Conservation (phyloP, 768 basidiomycete species). For the Naematelia encephala region DNA sequence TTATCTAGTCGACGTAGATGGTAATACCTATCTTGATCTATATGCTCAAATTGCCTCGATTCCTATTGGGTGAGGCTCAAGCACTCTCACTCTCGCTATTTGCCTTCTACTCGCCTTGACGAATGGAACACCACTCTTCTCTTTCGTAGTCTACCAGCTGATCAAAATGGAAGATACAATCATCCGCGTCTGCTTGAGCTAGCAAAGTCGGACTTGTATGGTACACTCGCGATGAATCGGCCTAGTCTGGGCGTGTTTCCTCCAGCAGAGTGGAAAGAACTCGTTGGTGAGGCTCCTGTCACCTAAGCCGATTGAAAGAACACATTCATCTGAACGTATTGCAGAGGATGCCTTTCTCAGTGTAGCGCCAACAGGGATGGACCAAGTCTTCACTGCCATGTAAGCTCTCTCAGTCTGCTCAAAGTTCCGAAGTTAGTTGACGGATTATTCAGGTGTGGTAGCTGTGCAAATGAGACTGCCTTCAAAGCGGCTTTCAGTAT, state of each 20-base stretch:
- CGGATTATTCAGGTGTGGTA: conserved; percentile 1
- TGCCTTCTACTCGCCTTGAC: neutral
- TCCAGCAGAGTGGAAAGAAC: conserved; percentile 39
- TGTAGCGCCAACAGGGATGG: conserved; percentile 51
- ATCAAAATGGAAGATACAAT: conserved; percentile 20
- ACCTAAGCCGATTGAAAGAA: neutral
- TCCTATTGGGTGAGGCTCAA: conserved; percentile 41
- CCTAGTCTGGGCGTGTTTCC: conserved; percentile 53
- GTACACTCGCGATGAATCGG: conserved; percentile 49
- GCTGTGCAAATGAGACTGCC: conserved; percentile 47
- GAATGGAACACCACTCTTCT: conserved; percentile 11
- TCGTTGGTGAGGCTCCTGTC: conserved; percentile 9
- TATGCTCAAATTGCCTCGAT: conserved; percentile 51
- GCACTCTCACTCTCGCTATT: neutral
- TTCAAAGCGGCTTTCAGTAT: conserved; percentile 53
- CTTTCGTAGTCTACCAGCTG: neutral
- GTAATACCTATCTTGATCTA: conserved; percentile 52
- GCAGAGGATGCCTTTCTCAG: conserved; percentile 48
- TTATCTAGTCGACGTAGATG: conserved; percentile 53
- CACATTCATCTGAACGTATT: conserved; percentile 8
- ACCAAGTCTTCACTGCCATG: conserved; percentile 49
- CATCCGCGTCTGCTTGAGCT: conserved; percentile 16
- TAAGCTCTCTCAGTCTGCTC: conserved; percentile 24
- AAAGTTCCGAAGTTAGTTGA: neutral
- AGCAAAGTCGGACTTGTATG: conserved; percentile 44